Conservation (phyloP, 116 monocot species). For the Dioscorea cayenensis region DNA sequence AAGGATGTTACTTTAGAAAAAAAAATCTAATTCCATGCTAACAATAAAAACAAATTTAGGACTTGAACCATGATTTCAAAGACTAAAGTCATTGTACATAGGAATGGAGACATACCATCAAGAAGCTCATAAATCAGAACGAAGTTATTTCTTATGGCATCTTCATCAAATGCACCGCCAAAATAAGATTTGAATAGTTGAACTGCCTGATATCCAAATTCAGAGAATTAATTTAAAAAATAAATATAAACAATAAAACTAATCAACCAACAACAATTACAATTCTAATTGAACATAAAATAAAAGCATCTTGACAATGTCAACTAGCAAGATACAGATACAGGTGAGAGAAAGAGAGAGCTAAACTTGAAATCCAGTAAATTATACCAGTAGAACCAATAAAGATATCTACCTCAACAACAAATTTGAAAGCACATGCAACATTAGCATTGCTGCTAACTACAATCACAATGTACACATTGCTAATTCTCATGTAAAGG, state of each 20-base stretch:
- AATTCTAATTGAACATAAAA: background rate
- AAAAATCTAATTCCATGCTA: no score
- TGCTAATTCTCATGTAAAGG: conserved; percentile 98
- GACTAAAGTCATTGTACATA: background rate
- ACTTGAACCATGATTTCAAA: no score
- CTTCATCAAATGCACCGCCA: conserved; percentile 98
- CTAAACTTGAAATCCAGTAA: background rate
- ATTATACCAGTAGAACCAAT: background rate
- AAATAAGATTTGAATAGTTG: conserved; percentile 95
- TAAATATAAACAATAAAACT: background rate
- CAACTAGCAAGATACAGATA: background rate
- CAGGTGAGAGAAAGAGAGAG: no score
- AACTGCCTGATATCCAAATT: conserved; percentile 54
- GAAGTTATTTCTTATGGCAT: conserved; percentile 96
- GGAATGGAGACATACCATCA: conserved; percentile 57
- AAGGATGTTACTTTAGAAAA: no score
- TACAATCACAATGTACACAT: conserved; percentile 97
- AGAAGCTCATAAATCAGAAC: conserved; percentile 98
- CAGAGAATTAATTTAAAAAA: background rate
- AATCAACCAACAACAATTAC: background rate
- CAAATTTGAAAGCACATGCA: conserved; percentile 98
- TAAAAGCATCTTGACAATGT: background rate
- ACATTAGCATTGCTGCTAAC: conserved; percentile 99
- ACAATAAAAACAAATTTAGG: no score
- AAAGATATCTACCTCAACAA: conserved; percentile 71